Evolutionary conservation across 2,329 filamentous ascomycete genomes (phyloP), one percentile per base, ranked within the genome.

Genomic region (Paraconiothyrium sp.): DNA sequence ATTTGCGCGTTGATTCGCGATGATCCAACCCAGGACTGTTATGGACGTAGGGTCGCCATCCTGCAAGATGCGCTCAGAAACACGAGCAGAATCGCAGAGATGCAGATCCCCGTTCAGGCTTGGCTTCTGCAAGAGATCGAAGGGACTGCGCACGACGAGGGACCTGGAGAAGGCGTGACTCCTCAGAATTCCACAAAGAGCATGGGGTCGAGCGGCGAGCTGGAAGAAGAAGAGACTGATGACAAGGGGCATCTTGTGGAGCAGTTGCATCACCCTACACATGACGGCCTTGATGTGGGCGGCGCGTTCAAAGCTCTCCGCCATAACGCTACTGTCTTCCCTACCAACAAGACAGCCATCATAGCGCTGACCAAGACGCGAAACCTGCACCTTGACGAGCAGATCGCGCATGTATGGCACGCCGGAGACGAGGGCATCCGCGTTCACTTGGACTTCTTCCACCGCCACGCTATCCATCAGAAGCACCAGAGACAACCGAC

Each of bases 1-100:
- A 68, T 72, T 9, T 72, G 69, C 48, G 62, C 68, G 14, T 39
- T 72, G 6, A 62, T 72, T 2, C 67, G 69, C 13, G 69, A 72
- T 58, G 62, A 70, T 44, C 69, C 69, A 1, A 64, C 65, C 10
- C 62, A 41, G 3, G 69, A 72, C 39, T 72, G 69, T 37, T 70
- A 70, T 39, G 67, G 67, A 1, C 62, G 69, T 14, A 59, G 66
- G 16, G 58, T 71, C 16, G 68, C 67, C 3, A 62, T 72, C 30
- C 24, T 72, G 5, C 61, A 63, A 24, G 69, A 70, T n/a, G 64
- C 55, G 6, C 46, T 62, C 3, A 58, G 57, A 9, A 61, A 58
- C 2, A 58, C 58, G 7, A 66, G 64, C 43, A 58, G 66, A 22
- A 56, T 71, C 8, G 67, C 67, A 11, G 66, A 69, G 47, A 70